Evolutionary conservation across 2,329 filamentous ascomycete species (phyloP).

Genomic region (Diaporthe eres): DNA sequence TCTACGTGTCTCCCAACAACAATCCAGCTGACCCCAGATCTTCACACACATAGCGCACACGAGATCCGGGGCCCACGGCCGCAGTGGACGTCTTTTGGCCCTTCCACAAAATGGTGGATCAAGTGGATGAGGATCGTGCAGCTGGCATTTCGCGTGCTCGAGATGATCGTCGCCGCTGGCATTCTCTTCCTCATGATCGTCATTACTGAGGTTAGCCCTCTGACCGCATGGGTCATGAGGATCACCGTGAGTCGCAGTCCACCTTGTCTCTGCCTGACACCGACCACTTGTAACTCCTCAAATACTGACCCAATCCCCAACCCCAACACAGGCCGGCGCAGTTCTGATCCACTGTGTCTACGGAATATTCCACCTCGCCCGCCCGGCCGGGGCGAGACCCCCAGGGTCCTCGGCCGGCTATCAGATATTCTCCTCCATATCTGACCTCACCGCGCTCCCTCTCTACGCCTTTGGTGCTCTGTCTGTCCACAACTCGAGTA

Average conservation of each 20-base stretch:
- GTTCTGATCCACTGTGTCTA: slow-evolving; percentile 81
- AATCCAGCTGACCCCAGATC: slow-evolving; percentile 34
- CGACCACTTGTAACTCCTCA: slow-evolving; percentile 40
- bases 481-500: slow-evolving; percentile 59
- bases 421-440: slow-evolving; percentile 83
- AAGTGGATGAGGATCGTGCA: slow-evolving; percentile 78
- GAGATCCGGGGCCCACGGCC: slow-evolving; percentile 74
- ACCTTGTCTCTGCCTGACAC: not conserved
- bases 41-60: slow-evolving; percentile 64
- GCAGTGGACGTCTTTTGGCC: slow-evolving; percentile 76
- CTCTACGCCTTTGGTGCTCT: slow-evolving; percentile 70
- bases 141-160: slow-evolving; percentile 75
- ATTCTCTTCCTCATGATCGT: slow-evolving; percentile 83
- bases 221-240: slow-evolving; percentile 81
- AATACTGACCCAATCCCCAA: slow-evolving; percentile 5
- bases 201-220: slow-evolving; percentile 75
- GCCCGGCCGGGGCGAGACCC: slow-evolving; percentile 78
- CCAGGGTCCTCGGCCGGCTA: slow-evolving; percentile 89
- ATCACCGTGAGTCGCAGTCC: slow-evolving; percentile 73
- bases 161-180: slow-evolving; percentile 78
- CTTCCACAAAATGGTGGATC: slow-evolving; percentile 78
- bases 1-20: not conserved
- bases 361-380: slow-evolving; percentile 83
- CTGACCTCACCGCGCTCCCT: slow-evolving; percentile 73
- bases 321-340: slow-evolving; percentile 75